These are phyloP conservation scores for Coniochaeta prunicola DNA, from an alignment of 2,329 filamentous ascomycete genomes.

Conservation along the genomic window DNA sequence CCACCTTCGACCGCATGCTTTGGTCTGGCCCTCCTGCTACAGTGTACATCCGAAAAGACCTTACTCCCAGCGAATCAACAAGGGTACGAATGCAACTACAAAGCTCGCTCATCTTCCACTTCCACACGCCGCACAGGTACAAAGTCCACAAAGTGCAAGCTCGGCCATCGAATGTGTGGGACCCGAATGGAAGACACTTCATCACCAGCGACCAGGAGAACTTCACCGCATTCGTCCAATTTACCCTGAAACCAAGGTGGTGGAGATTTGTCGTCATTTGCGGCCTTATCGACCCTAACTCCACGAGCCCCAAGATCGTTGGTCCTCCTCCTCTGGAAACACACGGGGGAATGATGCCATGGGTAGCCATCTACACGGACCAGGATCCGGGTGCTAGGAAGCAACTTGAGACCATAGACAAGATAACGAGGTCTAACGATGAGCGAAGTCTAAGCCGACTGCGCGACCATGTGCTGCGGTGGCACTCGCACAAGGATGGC, in stretches of 20 bases:
- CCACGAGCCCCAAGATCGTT: neutral
- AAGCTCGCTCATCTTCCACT: conserved; percentile 5
- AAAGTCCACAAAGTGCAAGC: neutral
- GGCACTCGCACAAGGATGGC: conserved; percentile 4
- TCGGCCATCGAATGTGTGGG: conserved; percentile 4
- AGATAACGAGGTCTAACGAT: neutral
- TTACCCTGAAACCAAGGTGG: conserved; percentile 2
- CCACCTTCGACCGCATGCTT: conserved; percentile 3
- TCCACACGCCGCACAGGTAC: conserved; percentile 2
- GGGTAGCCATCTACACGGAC: conserved; percentile 8
- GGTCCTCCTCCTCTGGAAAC: neutral
- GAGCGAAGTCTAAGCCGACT: neutral
- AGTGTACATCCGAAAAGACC: conserved; percentile 4
- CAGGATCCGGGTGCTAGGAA: conserved; percentile 1
- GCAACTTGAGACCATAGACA: conserved; percentile 7
- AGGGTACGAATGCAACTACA: conserved; percentile 4
- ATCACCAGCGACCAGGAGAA: conserved; percentile 5
- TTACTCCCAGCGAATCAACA: conserved; percentile 1
- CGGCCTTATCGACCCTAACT: conserved; percentile 4
- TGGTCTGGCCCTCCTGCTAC: conserved; percentile 1
- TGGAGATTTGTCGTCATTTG: conserved; percentile 8
- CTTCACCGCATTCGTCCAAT: conserved; percentile 6
- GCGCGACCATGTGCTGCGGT: conserved; percentile 1
- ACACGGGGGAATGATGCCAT: neutral
- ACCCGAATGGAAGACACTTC: conserved; percentile 4